Percentiles rank a stretch among this genome's conserved stretches.
These are phyloP conservation scores for Penicillium sp. DNA, from an alignment of 2,329 filamentous ascomycete species.

Conservation along the genomic window DNA sequence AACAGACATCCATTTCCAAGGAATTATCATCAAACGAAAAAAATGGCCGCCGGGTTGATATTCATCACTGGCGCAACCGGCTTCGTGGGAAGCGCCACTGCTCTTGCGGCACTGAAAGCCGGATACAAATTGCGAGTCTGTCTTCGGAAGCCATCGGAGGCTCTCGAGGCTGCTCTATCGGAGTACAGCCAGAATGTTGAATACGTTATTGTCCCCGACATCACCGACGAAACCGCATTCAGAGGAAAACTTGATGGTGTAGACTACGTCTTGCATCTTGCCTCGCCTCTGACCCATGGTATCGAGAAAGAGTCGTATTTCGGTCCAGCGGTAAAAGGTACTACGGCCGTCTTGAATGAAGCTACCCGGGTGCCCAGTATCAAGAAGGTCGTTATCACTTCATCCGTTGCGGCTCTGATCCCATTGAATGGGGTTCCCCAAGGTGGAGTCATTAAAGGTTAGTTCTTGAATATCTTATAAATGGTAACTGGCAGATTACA, in stretches of 20 bases:
- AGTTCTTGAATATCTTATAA: neutral
- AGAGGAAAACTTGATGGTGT: constrained; percentile 17
- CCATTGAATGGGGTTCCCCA: constrained; percentile 17
- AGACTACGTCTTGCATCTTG: constrained; percentile 27
- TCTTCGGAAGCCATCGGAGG: constrained; percentile 16
- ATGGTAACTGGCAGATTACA: neutral
- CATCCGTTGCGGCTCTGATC: constrained; percentile 20
- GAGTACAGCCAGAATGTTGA: constrained; percentile 16
- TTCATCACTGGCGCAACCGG: constrained; percentile 28
- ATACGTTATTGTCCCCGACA: constrained; percentile 19
- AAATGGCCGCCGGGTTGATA: constrained; percentile 15
- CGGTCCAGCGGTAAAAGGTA: constrained; percentile 24
- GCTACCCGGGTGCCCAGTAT: constrained; percentile 18
- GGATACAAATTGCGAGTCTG: constrained; percentile 24
- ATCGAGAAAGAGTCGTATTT: constrained; percentile 19
- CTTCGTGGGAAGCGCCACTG: constrained; percentile 25
- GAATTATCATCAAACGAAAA: neutral
- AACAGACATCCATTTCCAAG: neutral
- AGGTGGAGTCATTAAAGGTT: constrained; percentile 21
- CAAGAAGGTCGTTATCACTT: constrained; percentile 25
- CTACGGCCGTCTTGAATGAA: constrained; percentile 15
- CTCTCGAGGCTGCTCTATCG: constrained; percentile 10
- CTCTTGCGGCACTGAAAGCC: constrained; percentile 16
- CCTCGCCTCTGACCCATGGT: constrained; percentile 21
- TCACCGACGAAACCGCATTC: constrained; percentile 18